phyloP scores from a whole-genome alignment of 2,329 filamentous ascomycete genomes.

The Cladosporium cucumerinum region DNA sequence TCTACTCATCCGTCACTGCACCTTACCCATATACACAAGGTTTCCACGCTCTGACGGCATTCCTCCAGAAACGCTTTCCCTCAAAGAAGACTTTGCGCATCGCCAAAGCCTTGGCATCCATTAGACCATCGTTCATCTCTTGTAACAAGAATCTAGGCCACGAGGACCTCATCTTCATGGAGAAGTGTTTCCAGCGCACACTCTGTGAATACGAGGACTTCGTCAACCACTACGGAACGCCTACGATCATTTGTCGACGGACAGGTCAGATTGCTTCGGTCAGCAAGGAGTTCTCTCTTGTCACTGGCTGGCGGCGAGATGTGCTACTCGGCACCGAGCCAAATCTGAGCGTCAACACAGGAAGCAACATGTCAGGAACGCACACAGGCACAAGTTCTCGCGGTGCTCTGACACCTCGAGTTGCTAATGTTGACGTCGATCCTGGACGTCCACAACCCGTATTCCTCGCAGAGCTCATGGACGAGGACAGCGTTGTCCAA shows the following conservation, averaged over 20 bases:
- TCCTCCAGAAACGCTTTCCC: conserved; percentile 75
- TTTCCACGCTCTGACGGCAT: conserved; percentile 82
- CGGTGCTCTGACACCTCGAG: conserved; percentile 47
- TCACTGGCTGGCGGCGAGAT: conserved; percentile 92
- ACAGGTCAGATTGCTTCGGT: conserved; percentile 94
- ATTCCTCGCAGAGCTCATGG: conserved; percentile 86
- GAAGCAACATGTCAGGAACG: conserved; percentile 42
- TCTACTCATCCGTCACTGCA: conserved; percentile 85
- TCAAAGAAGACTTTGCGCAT: conserved; percentile 75
- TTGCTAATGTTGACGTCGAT: conserved; percentile 29
- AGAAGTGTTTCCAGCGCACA: conserved; percentile 92
- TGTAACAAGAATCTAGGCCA: conserved; percentile 84
- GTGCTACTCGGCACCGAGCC: conserved; percentile 82
- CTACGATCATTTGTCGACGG: conserved; percentile 84
- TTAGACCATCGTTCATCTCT: conserved; percentile 88
- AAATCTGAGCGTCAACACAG: conserved; percentile 82
- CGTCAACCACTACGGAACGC: conserved; percentile 81
- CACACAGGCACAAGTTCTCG: conserved; percentile 45
- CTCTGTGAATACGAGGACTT: conserved; percentile 92
- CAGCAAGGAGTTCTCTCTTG: conserved; percentile 92
- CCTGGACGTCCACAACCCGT: conserved; percentile 65
- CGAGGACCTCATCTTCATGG: conserved; percentile 93
- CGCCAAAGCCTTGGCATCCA: conserved; percentile 80
- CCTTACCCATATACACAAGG: conserved; percentile 88
- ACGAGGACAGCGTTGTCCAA: conserved; percentile 87